Base-by-base conservation (phyloP, 176 grass and related monocot species). In the Cenchrus americanus region DNA sequence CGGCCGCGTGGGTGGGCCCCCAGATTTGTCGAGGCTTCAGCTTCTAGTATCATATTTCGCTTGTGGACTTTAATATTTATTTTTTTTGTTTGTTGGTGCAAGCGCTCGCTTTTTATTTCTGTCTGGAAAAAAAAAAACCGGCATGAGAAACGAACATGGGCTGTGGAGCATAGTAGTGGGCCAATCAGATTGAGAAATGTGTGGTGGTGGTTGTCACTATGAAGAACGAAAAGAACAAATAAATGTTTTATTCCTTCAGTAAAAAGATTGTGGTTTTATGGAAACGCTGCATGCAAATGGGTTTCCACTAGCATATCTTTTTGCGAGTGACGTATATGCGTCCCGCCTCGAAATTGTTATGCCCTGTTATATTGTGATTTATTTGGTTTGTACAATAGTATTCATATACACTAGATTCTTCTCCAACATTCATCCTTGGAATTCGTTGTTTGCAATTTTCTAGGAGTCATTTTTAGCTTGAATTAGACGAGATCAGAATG, bases 251-350 rank as follows among this genome's bases (percentile, higher is more conserved):
- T 54, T 21, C 14, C 5, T 54, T 44, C 21, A 47, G 54, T 14
- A 10, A 9, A 79, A 79, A 15, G 3, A 14, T 10, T 8, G 5
- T 34, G 18, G 10, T 27, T 80, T 50, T 51, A 23, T 14, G 27
- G 18, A 67, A 67, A 68, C 68, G 18, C 19, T 42, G 11, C 14
- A 40, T 14, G 10, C 5, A 34, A 34, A 10, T 69, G 65, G 14
- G 22, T 44, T 43, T 55, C 63, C 37, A 69, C 12, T 10, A 26
- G 79, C 14, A 81, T 81, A 81, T 70, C 43, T 37, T 81, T 22
- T 8, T 49, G 72, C 17, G 22, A 14, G 5, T 1, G 46, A 72
- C 7, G 30, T 1, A 19, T 40, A 48, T 52, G 13, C 30, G n/a
- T 24, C 48, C 4, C 21, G 11, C 1, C 14, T 18, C 27, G 7